A percentile compares a stretch with the other conserved stretches of the same genome.
These are phyloP conservation scores for Cercis canadensis DNA, from an alignment of 306 rosid species.

Conservation along the genomic window DNA sequence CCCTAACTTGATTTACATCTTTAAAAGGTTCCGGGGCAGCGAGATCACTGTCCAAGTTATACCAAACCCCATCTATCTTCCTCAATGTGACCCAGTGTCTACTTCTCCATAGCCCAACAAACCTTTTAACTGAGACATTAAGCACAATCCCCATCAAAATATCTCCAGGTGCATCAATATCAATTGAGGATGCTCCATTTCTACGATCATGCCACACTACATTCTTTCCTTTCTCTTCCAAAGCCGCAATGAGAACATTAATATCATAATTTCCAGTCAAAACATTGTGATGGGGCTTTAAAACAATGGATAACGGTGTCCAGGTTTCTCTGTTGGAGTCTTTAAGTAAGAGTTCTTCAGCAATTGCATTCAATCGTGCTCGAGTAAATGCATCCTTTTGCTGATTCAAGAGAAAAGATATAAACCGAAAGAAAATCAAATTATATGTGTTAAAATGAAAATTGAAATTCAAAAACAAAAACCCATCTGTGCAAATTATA, in stretches of 20 bases:
- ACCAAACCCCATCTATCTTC: constrained; percentile 73
- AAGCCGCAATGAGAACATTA: constrained; percentile 80
- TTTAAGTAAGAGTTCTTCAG: constrained; percentile 64
- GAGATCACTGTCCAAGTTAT: constrained; percentile 90
- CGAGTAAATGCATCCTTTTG: constrained; percentile 68
- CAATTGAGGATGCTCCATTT: constrained; percentile 66
- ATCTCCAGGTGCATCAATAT: constrained; percentile 65
- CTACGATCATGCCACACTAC: constrained; percentile 83
- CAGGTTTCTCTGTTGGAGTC: constrained; percentile 62
- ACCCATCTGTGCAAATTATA: not conserved
- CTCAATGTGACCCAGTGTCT: constrained; percentile 88
- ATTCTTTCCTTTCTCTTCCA: constrained; percentile 76
- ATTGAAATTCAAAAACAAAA: not conserved
- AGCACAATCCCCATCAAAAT: constrained; percentile 85
- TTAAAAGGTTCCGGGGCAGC: constrained; percentile 60
- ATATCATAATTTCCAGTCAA: constrained; percentile 91
- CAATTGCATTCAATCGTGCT: constrained; percentile 66
- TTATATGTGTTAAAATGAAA: not conserved
- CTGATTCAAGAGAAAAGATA: constrained; percentile 47
- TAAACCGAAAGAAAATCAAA: constrained; percentile 30
- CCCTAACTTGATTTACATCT: constrained; percentile 53
- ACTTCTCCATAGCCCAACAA: constrained; percentile 79
- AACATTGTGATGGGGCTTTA: constrained; percentile 82
- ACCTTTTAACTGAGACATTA: constrained; percentile 65
- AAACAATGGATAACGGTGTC: constrained; percentile 65